Base-by-base conservation (phyloP, 2,329 filamentous ascomycete genomes). In the Monilinia laxa region DNA sequence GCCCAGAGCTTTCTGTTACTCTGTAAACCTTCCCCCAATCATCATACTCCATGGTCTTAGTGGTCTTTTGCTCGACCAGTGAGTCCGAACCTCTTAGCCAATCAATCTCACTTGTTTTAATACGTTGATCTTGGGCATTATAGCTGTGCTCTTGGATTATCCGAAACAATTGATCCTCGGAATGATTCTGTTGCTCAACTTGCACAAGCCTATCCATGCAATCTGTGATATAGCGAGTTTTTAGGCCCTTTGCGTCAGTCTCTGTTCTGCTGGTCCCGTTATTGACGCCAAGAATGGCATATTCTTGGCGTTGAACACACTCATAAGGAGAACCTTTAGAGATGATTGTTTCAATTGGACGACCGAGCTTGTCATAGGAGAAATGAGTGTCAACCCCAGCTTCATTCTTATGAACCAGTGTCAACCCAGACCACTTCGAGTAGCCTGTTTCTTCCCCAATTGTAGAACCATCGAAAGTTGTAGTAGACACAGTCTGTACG, bases 171-270 rank as follows among this genome's bases (percentile, higher is more conserved):
- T 47, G 18, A 2, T 4, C 25, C 3, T 40, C 58, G 18, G 12
- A 23, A 47, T 64, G 49, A 47, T 58, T 53, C 20, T 64, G 62
- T 42, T 58, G 57, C 28, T 64, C 62, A 42, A 57, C 53, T 10
- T 16, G 53, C n/a, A 14, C 10, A 52, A 58, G 62, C 38, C 62
- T 57, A 38, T 64, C 62, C 16, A 64, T 31, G 1, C 62, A 53
- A 52, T 58, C 62, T 10, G 62, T 51, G 35, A 52, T 57, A 14
- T 64, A 64, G 40, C 42, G 62, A 57, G 53, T 52, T 58, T 64
- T 28, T 35, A 64, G 14, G 0, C 53, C 53, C 45, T 64, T 64
- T 38, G 62, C n/a, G 16, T 64, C 62, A 9, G 42, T 52, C 28
- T 18, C 31, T 18, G 42, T 65, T 28, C 25, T 56, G 18, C 52